Evolutionary conservation across 1,284 basidiomycete species (phyloP).

Genomic region (Crucibulum parvulum): DNA sequence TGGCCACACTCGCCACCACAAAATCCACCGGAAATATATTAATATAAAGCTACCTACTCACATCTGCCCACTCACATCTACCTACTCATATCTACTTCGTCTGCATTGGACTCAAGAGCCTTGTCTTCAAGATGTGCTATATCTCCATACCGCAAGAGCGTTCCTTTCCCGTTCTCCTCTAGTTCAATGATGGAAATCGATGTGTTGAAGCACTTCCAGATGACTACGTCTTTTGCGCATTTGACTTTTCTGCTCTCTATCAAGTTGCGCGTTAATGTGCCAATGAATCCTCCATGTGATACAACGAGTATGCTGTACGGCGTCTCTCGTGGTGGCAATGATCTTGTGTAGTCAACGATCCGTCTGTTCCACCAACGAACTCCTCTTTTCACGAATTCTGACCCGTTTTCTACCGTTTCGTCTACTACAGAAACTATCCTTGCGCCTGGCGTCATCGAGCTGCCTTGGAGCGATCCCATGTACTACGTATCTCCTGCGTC

Average conservation of each 20-base stretch:
- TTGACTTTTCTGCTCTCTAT: constrained; percentile 44
- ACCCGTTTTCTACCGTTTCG: constrained; percentile 42
- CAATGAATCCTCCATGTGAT: constrained; percentile 72
- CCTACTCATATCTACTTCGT: constrained; percentile 38
- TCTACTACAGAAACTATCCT: constrained; percentile 17
- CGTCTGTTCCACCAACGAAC: constrained; percentile 65
- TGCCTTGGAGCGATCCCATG: constrained; percentile 72
- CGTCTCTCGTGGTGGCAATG: constrained; percentile 20
- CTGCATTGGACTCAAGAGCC: constrained; percentile 55
- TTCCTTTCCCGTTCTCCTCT: constrained; percentile 44
- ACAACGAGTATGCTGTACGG: constrained; percentile 60
- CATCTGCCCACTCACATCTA: neutral
- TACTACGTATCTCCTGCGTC: constrained; percentile 43
- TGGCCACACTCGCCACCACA: neutral
- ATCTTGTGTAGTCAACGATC: constrained; percentile 46
- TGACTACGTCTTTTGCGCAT: constrained; percentile 45
- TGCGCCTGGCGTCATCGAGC: constrained; percentile 19
- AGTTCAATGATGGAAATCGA: constrained; percentile 68
- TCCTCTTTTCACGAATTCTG: constrained; percentile 53
- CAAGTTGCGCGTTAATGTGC: constrained; percentile 54
- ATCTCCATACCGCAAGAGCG: constrained; percentile 60
- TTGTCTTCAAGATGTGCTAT: constrained; percentile 54
- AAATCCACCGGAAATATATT: neutral
- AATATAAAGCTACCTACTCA: neutral
- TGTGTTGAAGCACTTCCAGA: constrained; percentile 60